Evolutionary conservation across 768 basidiomycete genomes (phyloP).

Genomic region (Tremella yokohamensis): DNA sequence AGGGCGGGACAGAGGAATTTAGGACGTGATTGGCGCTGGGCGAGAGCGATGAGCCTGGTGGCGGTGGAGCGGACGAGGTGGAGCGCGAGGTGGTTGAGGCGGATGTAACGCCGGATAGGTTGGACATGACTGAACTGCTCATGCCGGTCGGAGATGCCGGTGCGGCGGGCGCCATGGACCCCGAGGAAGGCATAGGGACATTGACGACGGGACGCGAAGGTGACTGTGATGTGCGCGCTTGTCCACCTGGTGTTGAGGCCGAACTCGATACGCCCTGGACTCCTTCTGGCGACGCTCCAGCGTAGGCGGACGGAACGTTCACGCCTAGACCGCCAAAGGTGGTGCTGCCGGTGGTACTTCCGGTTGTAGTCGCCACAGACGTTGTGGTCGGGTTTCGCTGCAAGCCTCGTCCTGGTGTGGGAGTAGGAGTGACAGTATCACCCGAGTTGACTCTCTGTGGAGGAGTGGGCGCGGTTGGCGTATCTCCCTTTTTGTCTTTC

Average conservation of each 20-base stretch:
- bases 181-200: too few species aligned
- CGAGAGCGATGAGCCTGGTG: neutral
- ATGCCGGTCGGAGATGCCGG: slow-evolving; percentile 12
- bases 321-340: slow-evolving; percentile 28
- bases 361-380: slow-evolving; percentile 1
- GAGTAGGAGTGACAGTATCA: neutral
- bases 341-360: slow-evolving; percentile 9
- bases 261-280: neutral
- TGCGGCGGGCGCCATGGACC: neutral
- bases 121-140: slow-evolving; percentile 29
- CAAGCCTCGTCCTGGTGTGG: neutral
- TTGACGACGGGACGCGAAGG: too few species aligned
- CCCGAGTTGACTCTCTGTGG: neutral
- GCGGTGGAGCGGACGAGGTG: neutral
- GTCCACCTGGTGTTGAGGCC: too few species aligned
- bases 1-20: slow-evolving; percentile 2
- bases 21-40: slow-evolving; percentile 1
- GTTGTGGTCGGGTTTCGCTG: slow-evolving; percentile 6
- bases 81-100: slow-evolving; percentile 8
- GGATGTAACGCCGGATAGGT: slow-evolving; percentile 17
- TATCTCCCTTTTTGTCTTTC: slow-evolving; percentile 5
- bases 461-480: neutral
- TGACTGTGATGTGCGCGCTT: too few species aligned
- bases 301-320: slow-evolving; percentile 14
- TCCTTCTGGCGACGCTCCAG: slow-evolving; percentile 16